Evolutionary conservation across 1,284 basidiomycete species (phyloP), one percentile per base, ranked within the genome.

Genomic region (Rhodotorula sp.): DNA sequence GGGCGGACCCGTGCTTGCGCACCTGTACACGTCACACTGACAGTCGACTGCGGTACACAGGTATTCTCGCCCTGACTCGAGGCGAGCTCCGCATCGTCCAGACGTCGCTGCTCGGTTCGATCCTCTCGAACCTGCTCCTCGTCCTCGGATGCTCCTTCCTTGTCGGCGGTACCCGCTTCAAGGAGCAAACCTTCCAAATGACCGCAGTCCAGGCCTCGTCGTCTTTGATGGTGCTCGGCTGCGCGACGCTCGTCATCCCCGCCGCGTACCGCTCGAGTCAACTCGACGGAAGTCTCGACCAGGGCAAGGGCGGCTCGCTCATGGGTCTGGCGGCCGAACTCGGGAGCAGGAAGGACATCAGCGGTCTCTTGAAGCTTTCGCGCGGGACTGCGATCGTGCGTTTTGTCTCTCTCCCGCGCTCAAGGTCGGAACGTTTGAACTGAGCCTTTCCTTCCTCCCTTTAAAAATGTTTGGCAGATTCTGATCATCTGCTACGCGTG

Each of bases 181-280:
- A 82, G 24, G 89, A 94, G 79, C 89, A 88, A 65, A 82, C 83
- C 56, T 96, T 96, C 82, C 86, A 89, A 77, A 85, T 85, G 33
- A 92, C 90, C 22, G 92, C 90, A 44, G 91, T 93, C 15, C 93
- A 94, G 83, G 87, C 91, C 84, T 92, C 81, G 78, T 88, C 85
- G 7, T 49, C 29, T 26, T 57, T 65, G 22, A 69, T 75, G 68
- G 66, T 76, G 62, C 63, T 76, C 24, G 71, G 67, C 51, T 71
- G 73, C 66, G 57, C 78, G 54, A 77, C 79, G 46, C 72, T 78
- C 30, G 74, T 78, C 62, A 78, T 79, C 46, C 79, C 77, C 44
- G 76, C 76, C 10, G 77, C 78, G 22, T 79, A 77, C 64, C 76
- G 74, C 37, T 68, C 75, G 17, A 77, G 63, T 64, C 72, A 68